Percentiles rank a stretch among this genome's conserved stretches.
Evolutionary conservation across 148 eudicot genomes (phyloP).

Genomic region (Spergularia bocconei): DNA sequence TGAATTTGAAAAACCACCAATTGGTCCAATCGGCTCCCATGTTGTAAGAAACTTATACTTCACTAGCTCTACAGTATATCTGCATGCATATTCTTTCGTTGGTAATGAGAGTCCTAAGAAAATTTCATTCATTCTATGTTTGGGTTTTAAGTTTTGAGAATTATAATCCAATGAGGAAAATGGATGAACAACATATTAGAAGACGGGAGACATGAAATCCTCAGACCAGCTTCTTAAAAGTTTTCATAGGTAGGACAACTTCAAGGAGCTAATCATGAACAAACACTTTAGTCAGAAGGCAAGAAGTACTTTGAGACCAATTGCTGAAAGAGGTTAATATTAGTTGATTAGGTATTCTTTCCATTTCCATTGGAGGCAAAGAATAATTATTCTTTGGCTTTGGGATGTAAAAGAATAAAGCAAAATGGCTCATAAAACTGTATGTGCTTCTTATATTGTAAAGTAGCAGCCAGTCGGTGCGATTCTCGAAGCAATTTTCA

Average conservation of each 20-base stretch:
- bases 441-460: too few relatives aligned
- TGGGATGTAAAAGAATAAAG: too few relatives aligned
- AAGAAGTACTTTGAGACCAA: neutral
- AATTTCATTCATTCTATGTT: neutral
- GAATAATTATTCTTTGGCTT: too few relatives aligned
- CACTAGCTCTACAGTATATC: neutral
- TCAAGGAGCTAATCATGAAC: neutral
- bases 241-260: neutral
- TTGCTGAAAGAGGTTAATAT: too few relatives aligned
- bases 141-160: neutral
- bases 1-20: slow-evolving; percentile 71
- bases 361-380: too few relatives aligned
- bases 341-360: too few relatives aligned
- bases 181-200: neutral
- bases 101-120: neutral
- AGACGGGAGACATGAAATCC: neutral
- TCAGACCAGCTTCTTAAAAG: neutral
- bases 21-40: slow-evolving; percentile 93
- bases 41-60: slow-evolving; percentile 47
- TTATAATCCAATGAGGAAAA: neutral
- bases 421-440: too few relatives aligned
- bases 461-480: too few relatives aligned
- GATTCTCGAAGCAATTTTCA: too few relatives aligned
- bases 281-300: neutral
- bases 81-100: neutral